Evolutionary conservation across 1,284 basidiomycete genomes (phyloP).

Genomic region (Mycena citricolor): DNA sequence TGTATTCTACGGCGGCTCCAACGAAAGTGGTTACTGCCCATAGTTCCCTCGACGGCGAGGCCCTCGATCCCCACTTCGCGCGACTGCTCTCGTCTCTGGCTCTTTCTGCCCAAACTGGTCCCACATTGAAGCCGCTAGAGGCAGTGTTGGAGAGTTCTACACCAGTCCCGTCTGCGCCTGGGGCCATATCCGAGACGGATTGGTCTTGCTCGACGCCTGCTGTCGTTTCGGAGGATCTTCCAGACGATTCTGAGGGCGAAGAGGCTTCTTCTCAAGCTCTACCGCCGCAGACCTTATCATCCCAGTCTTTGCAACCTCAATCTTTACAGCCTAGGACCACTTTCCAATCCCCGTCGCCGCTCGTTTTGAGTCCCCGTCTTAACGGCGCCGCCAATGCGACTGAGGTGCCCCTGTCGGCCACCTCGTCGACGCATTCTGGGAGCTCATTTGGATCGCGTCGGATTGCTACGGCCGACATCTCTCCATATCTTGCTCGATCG

Average conservation of each 20-base stretch:
- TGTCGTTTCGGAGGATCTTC: conserved; percentile 8
- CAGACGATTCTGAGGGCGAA: conserved; percentile 14
- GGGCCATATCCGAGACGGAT: conserved; percentile 22
- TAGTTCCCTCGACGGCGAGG: conserved; percentile 20
- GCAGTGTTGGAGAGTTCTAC: conserved; percentile 23
- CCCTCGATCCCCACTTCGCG: conserved; percentile 69
- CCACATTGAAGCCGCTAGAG: conserved; percentile 17
- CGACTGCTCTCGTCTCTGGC: conserved; percentile 62
- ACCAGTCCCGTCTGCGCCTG: conserved; percentile 25
- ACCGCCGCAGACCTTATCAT: no score
- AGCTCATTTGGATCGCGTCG: conserved; percentile 29
- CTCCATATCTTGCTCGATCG: conserved; percentile 58
- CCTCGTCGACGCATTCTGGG: conserved; percentile 22
- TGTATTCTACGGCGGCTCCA: conserved; percentile 34
- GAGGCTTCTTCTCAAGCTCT: no score
- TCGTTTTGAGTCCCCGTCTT: conserved; percentile 19
- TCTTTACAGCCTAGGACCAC: conserved; percentile 20
- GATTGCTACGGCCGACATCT: conserved; percentile 54
- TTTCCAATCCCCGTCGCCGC: conserved; percentile 23
- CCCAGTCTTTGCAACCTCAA: conserved; percentile 12
- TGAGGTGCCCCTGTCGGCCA: conserved; percentile 21
- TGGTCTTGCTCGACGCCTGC: conserved; percentile 32
- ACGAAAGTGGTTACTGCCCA: conserved; percentile 23
- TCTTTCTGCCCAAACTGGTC: conserved; percentile 45
- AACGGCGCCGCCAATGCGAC: conserved; percentile 9